Conservation (phyloP, 1,284 basidiomycete genomes). For the Coniferiporia sulphurascens region DNA sequence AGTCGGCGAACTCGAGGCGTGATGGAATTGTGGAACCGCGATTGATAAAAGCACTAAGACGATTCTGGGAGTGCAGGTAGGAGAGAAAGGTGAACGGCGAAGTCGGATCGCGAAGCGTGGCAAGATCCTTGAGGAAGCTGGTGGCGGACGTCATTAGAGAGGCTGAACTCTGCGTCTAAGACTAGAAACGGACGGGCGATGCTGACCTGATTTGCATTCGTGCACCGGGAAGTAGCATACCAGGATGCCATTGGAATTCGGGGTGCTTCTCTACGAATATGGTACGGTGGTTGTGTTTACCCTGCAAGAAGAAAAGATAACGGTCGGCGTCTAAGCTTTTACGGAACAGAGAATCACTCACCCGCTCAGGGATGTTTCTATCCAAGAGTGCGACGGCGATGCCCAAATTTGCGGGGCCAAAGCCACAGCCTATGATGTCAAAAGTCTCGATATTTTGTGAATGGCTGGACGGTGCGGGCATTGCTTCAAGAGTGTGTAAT, state of each 20-base stretch:
- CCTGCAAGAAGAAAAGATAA: background rate
- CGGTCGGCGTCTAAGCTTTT: background rate
- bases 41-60: conserved; percentile 43
- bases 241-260: conserved; percentile 52
- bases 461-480: background rate
- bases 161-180: background rate
- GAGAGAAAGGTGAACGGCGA: conserved; percentile 55
- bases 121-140: conserved; percentile 58
- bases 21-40: conserved; percentile 33
- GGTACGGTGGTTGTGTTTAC: conserved; percentile 29
- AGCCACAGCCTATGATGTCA: conserved; percentile 52
- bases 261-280: conserved; percentile 50
- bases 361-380: conserved; percentile 25
- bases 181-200: conserved; percentile 11
- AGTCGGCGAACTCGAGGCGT: conserved; percentile 48
- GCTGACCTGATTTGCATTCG: conserved; percentile 54
- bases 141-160: background rate
- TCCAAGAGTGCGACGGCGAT: conserved; percentile 51
- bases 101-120: conserved; percentile 49
- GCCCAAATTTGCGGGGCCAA: conserved; percentile 55
- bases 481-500: background rate
- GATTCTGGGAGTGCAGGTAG: conserved; percentile 48
- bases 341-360: background rate
- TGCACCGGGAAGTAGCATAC: conserved; percentile 52
- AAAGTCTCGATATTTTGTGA: conserved; percentile 23